Evolutionary conservation across 1,284 basidiomycete genomes (phyloP), one percentile per base, ranked within the genome.

Genomic region (Austroboletus olivaceoglutinosus): DNA sequence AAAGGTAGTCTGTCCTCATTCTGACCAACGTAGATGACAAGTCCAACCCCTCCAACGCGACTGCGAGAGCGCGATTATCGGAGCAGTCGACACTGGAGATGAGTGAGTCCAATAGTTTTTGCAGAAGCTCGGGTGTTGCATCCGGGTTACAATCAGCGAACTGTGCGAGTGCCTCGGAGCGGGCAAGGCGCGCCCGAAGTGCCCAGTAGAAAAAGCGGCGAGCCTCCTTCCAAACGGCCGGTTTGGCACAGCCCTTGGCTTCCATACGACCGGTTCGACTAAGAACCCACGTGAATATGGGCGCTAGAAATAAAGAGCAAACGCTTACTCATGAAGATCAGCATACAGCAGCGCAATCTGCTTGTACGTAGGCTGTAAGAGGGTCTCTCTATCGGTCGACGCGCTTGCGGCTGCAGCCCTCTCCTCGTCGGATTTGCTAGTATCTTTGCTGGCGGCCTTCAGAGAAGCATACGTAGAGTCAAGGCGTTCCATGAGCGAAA

Each of bases 141-240:
- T 78, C 78, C 4, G 89, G 86, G 55, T 79, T 82, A 2, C 85
- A 83, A 50, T 80, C 79, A 6, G 76, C 73, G 29, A 91, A 72
- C 46, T 76, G 71, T 15, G 74, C 71, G 39, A 90, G 74, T 13
- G 84, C 84, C 42, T 73, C 69, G 2, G 85, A 85, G 44, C 79
- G 82, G 21, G 88, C 86, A 27, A 90, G 71, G 48, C 87, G 85
- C 18, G 86, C 86, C 43, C 94, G 88, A 43, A 95, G 79, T 48
- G 92, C 86, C 93, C 93, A 96, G 78, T 98, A 99, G 82, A 99
- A 98, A 70, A 89, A 84, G 56, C 92, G 81, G 56, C 96, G 87
- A 43, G 94, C 86, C 56, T 93, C 82, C 69, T 89, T 88, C 94
- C 95, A 97, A 51, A 86, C 82, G 52, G 82, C 83, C 29, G 83